Evolutionary conservation across 1,284 basidiomycete species (phyloP), one percentile per base, ranked within the genome.

Genomic region (Cerioporus squamosus): DNA sequence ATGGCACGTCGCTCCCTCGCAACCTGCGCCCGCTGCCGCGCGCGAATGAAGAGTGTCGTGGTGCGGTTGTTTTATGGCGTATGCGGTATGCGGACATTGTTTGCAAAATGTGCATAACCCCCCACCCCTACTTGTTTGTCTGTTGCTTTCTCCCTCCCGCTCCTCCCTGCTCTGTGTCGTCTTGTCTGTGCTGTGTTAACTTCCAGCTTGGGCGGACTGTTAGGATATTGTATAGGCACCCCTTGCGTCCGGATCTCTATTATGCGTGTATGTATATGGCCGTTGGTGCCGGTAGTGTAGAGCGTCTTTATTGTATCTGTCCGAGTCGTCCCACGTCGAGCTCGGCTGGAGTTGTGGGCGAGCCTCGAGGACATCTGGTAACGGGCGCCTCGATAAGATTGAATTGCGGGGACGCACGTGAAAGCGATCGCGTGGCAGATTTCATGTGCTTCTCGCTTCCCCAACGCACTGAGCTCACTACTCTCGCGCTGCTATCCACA

Each of bases 1-100:
- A 12, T 77, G 75, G 75, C 72, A 72, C 17, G 70, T 75, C 44
- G 64, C 69, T 14, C 68, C 73, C 36, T 49, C 62, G 4, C 33
- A 36, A 15, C 18, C 62, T 24, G 55, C 68, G 22, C 63, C 66
- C 40, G 48, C 68, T n/a, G 60, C 58, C 14, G 45, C 62, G 29
- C 67, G 70, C 23, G 71, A 72, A 44, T 72, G 63, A 69, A 44
- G 57, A n/a, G 50, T 54, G 22, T 22, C 20, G 50, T 22, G 42
- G 22, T 46, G 36, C 17, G 31, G 31, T 43, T 20, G 18, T 6
- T 3, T 20, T 22, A 15, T 47, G 51, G 33, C 36, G 40, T 45
- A 51, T 52, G 48, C 24, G 31, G 29, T 53, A 44, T 47, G 43
- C 10, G 44, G 33, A 14, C n/a, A 7, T 29, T 38, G 26, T 44